Base-by-base conservation (phyloP, 495 filamentous ascomycete genomes). In the Podospora bellae-mahoneyi region DNA sequence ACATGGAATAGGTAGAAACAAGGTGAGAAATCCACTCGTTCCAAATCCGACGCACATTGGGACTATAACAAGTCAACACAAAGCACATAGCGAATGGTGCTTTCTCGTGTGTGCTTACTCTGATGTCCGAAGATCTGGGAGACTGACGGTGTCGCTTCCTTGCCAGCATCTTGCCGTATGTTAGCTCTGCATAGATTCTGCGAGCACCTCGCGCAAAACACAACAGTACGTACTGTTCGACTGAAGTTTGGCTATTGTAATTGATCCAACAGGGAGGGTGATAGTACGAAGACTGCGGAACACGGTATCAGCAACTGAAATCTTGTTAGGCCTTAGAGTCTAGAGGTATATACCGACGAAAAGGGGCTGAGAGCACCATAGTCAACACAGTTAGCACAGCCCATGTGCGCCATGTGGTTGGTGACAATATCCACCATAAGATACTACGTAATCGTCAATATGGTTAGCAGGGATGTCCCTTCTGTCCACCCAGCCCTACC, bases 361-460 rank as follows among this genome's bases (percentile, higher is more conserved):
- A 93, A 94, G 7, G 90, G 88, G 34, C 81, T 83, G 74, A 89
- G 89, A 27, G 78, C 71, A 30, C 78, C 80, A 76, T 91, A 90
- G 77, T 91, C 84, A 48, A 91, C 84, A 39, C 75, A 79, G 32
- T 76, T 70, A 0, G 82, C 78, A 26, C 82, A 76, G 3, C 89
- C 88, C 28, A 80, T 75, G 69, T 87, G 87, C 27, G 88, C 91
- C 83, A 93, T 87, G 72, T 95, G 90, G 74, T 95, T 95, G 19
- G 89, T 85, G 10, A 93, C 91, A 0, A 93, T 83, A 69, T 94
- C 91, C 27, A 92, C 86, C 91, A 93, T 93, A 32, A 93, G 79
- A 63, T 88, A 90, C 39, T 48, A 48, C 74, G 39, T 87, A 82
- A 23, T 19, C 5, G 58, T 10, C 26, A 66, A 28, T 53, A 57